Evolutionary conservation across 805 yeast genomes (phyloP).

Genomic region (Yarrowia bubula): DNA sequence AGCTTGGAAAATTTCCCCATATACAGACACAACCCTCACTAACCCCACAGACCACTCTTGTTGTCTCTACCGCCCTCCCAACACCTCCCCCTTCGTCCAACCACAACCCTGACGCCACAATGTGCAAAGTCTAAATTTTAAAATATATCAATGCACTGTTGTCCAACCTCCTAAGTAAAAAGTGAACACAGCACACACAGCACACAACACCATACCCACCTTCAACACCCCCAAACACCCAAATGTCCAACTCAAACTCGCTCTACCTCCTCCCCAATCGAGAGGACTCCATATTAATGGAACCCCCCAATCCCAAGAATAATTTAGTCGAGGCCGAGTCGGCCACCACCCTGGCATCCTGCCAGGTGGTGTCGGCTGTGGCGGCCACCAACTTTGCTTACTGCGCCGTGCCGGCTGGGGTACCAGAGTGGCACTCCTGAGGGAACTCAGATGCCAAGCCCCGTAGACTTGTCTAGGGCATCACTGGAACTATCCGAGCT

Average conservation of each 20-base stretch:
- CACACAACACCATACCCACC: background rate
- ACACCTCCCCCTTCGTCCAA: background rate
- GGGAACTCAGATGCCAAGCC: constrained; percentile 9
- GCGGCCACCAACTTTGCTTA: constrained; percentile 27
- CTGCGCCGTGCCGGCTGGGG: constrained; percentile 27
- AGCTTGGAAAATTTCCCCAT: too few species aligned
- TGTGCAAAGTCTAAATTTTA: background rate
- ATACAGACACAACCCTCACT: background rate
- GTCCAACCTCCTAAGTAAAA: constrained; percentile 18
- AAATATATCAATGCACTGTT: constrained; percentile 9
- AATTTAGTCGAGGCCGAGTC: constrained; percentile 25
- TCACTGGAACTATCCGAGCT: constrained; percentile 26
- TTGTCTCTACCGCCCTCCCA: background rate
- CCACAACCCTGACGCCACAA: constrained; percentile 25
- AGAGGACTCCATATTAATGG: constrained; percentile 22
- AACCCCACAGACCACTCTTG: background rate
- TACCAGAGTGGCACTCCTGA: constrained; percentile 28
- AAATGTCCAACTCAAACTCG: constrained; percentile 25
- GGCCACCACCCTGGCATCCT: constrained; percentile 26
- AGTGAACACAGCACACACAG: background rate
- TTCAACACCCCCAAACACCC: background rate
- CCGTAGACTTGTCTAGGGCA: constrained; percentile 28
- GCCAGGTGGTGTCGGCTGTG: constrained; percentile 25
- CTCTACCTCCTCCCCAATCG: constrained; percentile 24
- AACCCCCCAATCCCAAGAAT: constrained; percentile 25